These are phyloP conservation scores for Mycena haematopus DNA, from an alignment of 768 basidiomycete species.

Conservation along the genomic window DNA sequence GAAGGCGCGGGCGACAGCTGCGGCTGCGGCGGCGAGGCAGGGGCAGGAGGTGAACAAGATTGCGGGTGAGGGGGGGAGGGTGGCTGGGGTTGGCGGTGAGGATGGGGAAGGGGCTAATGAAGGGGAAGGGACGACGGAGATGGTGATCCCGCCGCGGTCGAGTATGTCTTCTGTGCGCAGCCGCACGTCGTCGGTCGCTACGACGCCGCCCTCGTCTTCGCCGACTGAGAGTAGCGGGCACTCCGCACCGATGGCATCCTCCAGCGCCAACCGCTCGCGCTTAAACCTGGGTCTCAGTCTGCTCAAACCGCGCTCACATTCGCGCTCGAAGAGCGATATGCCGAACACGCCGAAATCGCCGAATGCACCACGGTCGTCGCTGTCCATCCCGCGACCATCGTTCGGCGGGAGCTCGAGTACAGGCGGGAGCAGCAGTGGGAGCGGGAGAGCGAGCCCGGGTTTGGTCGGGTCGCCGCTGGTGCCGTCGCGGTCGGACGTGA, in stretches of 20 bases:
- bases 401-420: conserved; percentile 26
- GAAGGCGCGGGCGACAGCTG: conserved; percentile 33
- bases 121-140: conserved; percentile 31
- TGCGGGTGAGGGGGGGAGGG: conserved; percentile 34
- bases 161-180: conserved; percentile 27
- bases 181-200: conserved; percentile 19
- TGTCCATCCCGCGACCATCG: conserved; percentile 40
- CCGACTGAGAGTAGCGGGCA: conserved; percentile 29
- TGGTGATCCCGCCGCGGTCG: conserved; percentile 27
- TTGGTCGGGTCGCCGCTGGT: conserved; percentile 4
- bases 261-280: conserved; percentile 43
- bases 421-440: conserved; percentile 27
- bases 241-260: too few species aligned
- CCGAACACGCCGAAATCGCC: conserved; percentile 31
- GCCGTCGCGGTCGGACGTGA: conserved; percentile 24
- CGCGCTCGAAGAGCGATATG: conserved; percentile 48
- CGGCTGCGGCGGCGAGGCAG: conserved; percentile 31
- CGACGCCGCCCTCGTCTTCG: conserved; percentile 16
- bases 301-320: conserved; percentile 51
- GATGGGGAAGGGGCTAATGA: background rate
- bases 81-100: conserved; percentile 15
- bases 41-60: conserved; percentile 31
- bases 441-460: conserved; percentile 22
- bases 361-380: conserved; percentile 38
- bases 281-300: conserved; percentile 51